Conservation (phyloP, 78 protist species). For the Dictyostelium firmibasis region DNA sequence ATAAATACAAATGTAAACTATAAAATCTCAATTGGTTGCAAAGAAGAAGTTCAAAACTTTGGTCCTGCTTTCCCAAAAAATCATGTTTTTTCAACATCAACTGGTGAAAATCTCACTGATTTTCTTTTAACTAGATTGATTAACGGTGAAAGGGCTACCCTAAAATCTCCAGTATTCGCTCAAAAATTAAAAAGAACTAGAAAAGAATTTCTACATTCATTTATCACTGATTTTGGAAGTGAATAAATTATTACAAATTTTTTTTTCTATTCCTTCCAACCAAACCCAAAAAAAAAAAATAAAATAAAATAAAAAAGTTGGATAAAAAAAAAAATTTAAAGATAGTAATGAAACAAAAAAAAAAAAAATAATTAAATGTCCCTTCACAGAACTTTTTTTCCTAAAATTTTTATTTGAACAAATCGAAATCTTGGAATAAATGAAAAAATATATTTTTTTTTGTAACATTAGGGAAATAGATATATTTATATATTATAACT, state of each 20-base stretch:
- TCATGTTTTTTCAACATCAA: slow-evolving; percentile 12
- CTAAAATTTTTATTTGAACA: too few relatives aligned
- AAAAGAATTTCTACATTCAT: slow-evolving; percentile 67
- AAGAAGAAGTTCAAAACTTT: slow-evolving; percentile 45
- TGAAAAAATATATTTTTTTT: too few relatives aligned
- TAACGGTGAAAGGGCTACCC: slow-evolving; percentile 74
- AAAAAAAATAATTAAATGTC: too few relatives aligned
- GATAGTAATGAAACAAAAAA: too few relatives aligned
- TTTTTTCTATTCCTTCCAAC: background rate
- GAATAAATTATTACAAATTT: background rate
- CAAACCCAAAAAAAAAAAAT: background rate
- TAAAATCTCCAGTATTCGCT: slow-evolving; percentile 75
- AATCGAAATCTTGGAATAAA: too few relatives aligned
- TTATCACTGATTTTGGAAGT: background rate
- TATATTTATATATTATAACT: too few relatives aligned
- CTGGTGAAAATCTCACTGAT: slow-evolving; percentile 8
- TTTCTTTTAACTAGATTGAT: slow-evolving; percentile 57
- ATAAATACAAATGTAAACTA: slow-evolving; percentile 7
- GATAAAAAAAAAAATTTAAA: too few relatives aligned
- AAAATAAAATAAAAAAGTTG: background rate
- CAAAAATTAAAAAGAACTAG: slow-evolving; percentile 68
- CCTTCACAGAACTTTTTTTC: too few relatives aligned
- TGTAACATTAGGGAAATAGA: too few relatives aligned
- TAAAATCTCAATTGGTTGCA: slow-evolving; percentile 31
- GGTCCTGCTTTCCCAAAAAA: slow-evolving; percentile 73